Conservation (phyloP, 148 eudicot species). For the Amaranthus cruentus region DNA sequence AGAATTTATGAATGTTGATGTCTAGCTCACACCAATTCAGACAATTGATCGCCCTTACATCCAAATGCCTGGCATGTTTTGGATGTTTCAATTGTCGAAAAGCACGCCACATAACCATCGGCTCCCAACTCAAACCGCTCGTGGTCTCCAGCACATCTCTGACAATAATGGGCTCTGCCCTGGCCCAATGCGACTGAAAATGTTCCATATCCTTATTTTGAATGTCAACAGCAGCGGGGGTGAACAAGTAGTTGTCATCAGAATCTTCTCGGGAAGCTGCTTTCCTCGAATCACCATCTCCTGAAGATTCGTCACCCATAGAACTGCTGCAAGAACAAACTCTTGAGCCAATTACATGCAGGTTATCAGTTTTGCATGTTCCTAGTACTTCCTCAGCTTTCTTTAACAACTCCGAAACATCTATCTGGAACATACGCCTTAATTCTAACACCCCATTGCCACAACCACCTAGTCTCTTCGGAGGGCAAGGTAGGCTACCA, state of each 20-base stretch:
- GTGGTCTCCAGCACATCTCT: constrained; percentile 45
- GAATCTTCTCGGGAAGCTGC: constrained; percentile 42
- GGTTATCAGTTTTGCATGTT: constrained; percentile 15
- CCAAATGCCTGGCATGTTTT: constrained; percentile 27
- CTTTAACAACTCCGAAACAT: constrained; percentile 31
- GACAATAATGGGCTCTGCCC: constrained; percentile 51
- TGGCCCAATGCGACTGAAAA: constrained; percentile 56
- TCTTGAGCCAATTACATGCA: constrained; percentile 12
- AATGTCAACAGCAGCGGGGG: constrained; percentile 37
- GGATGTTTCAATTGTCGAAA: constrained; percentile 39
- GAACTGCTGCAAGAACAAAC: constrained; percentile 31
- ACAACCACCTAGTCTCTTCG: constrained; percentile 50
- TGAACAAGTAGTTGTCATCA: constrained; percentile 41
- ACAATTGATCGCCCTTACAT: constrained; percentile 44
- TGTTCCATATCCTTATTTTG: constrained; percentile 30
- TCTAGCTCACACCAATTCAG: constrained; percentile 57
- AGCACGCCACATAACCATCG: constrained; percentile 69
- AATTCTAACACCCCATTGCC: constrained; percentile 32
- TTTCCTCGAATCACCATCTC: constrained; percentile 26
- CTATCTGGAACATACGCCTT: constrained; percentile 31
- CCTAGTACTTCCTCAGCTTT: constrained; percentile 29
- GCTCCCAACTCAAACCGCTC: constrained; percentile 65
- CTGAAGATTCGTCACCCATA: constrained; percentile 10
- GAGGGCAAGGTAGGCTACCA: constrained; percentile 65
- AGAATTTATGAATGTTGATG: constrained; percentile 50